Evolutionary conservation across 116 monocot species (phyloP).

Genomic region (Zostera marina): DNA sequence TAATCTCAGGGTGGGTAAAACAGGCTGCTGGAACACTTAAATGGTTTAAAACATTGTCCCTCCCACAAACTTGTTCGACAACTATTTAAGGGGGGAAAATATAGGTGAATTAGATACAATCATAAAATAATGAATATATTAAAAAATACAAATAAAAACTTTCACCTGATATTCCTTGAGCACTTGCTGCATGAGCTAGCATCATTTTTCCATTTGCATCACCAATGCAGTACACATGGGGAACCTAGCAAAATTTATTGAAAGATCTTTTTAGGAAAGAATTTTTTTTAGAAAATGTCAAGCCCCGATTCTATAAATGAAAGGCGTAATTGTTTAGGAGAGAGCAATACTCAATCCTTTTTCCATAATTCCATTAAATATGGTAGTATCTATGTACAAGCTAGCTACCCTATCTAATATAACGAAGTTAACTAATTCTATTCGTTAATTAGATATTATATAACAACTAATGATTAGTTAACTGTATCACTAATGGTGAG

Average conservation of each 20-base stretch:
- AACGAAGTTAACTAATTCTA: too few species aligned
- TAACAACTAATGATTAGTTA: too few species aligned
- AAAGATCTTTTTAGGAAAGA: neutral
- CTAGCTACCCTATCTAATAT: too few species aligned
- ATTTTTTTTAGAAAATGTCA: neutral
- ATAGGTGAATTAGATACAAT: neutral
- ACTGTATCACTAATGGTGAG: too few species aligned
- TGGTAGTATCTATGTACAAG: too few species aligned
- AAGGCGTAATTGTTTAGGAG: too few species aligned
- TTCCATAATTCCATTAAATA: too few species aligned
- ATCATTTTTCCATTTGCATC: constrained; percentile 99
- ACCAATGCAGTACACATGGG: constrained; percentile 91
- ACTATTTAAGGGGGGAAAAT: constrained; percentile 22
- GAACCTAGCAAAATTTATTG: constrained; percentile 32
- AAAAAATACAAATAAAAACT: neutral
- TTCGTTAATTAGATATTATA: too few species aligned
- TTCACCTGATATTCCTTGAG: constrained; percentile 93
- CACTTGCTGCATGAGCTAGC: constrained; percentile 99
- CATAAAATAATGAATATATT: neutral
- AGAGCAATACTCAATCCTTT: too few species aligned
- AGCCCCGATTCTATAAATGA: too few species aligned
- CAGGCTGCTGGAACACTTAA: constrained; percentile 93
- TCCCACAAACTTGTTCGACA: constrained; percentile 75
- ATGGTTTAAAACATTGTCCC: constrained; percentile 81
- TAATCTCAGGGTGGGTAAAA: constrained; percentile 97